Evolutionary conservation across 1,139 yeast species (phyloP), one percentile per base, ranked within the genome.

Genomic region (Yamadazyma sp.): DNA sequence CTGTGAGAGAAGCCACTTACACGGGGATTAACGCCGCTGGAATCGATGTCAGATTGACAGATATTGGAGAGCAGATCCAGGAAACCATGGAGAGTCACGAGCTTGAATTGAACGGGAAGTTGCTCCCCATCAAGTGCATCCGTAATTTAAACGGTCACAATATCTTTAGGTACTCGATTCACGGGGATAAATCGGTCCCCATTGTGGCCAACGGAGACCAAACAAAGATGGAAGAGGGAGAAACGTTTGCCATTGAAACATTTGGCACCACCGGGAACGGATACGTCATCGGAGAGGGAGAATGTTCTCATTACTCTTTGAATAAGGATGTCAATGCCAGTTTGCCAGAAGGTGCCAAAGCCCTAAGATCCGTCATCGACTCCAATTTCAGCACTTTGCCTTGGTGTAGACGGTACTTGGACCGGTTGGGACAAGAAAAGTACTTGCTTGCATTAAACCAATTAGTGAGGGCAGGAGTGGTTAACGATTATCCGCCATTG

Each of bases 211-310:
- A 86, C 53, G 92, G 90, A 10, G 98, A 92, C 61, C 78, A 78
- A 64, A 90, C 97, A 17, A 90, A 90, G 72, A 90, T 92, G 97
- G 99, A 94, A 62, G 99, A 92, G 67, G 97, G 97, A 45, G 98
- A 92, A 61, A 84, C 89, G 2, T 92, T 88, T 71, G 99, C 99
- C 40, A 90, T 94, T 56, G 99, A 92, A 64, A 92, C 99, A 3
- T 92, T 92, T 56, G 98, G 98, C 5, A 80, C 96, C 31, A 92
- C 98, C 1, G 99, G 99, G 45, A 78, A 85, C 46, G 99, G 97
- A 20, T 83, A 82, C 53, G 98, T 92, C 28, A 68, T 82, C 37
- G 73, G 81, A 16, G 85, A 82, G 45, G 98, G 98, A 34, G 98
- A 94, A 62, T 84, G 92, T 54, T 89, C 97, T 9, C 99, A 92